A percentile compares a stretch with the other conserved stretches of the same genome.
Conservation (phyloP, 2,329 filamentous ascomycete genomes). For the Verticillium nubilum region DNA sequence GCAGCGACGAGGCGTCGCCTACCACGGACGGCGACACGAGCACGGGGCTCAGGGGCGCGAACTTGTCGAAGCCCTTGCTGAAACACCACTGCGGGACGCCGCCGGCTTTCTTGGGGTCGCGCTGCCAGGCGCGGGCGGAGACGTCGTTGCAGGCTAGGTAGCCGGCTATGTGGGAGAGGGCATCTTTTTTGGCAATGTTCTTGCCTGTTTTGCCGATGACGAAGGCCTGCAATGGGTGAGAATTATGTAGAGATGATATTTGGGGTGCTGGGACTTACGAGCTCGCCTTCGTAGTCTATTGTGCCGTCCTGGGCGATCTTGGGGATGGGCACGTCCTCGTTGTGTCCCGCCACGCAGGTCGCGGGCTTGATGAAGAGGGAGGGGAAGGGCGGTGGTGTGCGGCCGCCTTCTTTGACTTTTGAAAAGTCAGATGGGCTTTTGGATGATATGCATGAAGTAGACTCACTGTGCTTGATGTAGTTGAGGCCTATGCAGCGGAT, state of each 20-base stretch:
- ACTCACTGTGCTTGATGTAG: conserved; percentile 29
- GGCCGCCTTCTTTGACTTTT: conserved; percentile 45
- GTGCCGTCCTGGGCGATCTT: conserved; percentile 39
- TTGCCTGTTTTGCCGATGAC: conserved; percentile 50
- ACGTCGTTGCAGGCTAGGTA: conserved; percentile 43
- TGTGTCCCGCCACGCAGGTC: conserved; percentile 29
- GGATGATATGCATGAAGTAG: not conserved
- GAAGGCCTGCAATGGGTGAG: conserved; percentile 25
- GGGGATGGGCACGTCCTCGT: conserved; percentile 35
- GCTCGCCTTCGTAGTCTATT: conserved; percentile 45
- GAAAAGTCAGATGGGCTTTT: not conserved
- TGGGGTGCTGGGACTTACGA: conserved; percentile 19
- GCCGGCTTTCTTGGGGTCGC: conserved; percentile 39
- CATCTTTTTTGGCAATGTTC: conserved; percentile 37
- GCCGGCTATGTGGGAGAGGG: conserved; percentile 42
- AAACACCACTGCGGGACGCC: conserved; percentile 46
- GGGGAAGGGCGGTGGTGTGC: conserved; percentile 42
- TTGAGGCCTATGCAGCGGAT: conserved; percentile 30
- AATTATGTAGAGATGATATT: not conserved
- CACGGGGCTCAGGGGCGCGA: conserved; percentile 48
- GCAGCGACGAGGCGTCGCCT: conserved; percentile 20
- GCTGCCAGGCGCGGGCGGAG: conserved; percentile 47
- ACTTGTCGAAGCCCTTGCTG: conserved; percentile 50
- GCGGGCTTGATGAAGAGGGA: conserved; percentile 47
- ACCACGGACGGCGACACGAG: conserved; percentile 24